Evolutionary conservation across 1,284 basidiomycete genomes (phyloP).

Genomic region (Amylostereum areolatum): DNA sequence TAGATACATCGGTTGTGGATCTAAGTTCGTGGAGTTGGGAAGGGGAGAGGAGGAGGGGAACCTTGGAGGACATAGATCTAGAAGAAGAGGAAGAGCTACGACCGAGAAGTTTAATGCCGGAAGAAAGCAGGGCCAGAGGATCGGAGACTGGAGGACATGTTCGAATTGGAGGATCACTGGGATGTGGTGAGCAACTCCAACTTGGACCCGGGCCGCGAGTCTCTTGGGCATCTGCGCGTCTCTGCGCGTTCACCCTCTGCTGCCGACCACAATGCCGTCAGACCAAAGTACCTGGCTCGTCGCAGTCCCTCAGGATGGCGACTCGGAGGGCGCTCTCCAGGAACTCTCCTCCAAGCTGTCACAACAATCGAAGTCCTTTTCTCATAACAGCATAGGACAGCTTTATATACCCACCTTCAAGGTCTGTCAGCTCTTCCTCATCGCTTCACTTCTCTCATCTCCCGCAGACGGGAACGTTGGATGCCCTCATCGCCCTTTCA

Average conservation of each 20-base stretch:
- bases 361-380: slow-evolving; percentile 46
- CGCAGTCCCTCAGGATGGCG: slow-evolving; percentile 69
- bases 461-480: slow-evolving; percentile 88
- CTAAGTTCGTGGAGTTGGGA: slow-evolving; percentile 33
- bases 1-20: slow-evolving; percentile 25
- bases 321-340: slow-evolving; percentile 62
- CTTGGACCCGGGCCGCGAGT: not conserved
- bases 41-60: slow-evolving; percentile 50
- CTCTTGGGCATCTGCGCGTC: too few species aligned
- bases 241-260: not conserved
- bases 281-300: slow-evolving; percentile 84
- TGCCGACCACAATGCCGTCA: slow-evolving; percentile 57
- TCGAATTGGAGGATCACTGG: too few species aligned
- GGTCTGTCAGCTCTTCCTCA: slow-evolving; percentile 31
- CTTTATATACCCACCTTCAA: slow-evolving; percentile 74
- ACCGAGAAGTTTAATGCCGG: not conserved
- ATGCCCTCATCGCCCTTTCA: slow-evolving; percentile 83
- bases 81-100: not conserved
- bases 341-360: slow-evolving; percentile 55
- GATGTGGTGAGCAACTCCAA: not conserved
- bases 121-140: not conserved
- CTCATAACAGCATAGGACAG: slow-evolving; percentile 43
- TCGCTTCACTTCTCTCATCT: slow-evolving; percentile 4
- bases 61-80: slow-evolving; percentile 15
- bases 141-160: not conserved